A percentile compares a stretch with the other conserved stretches of the same genome.
Evolutionary conservation across 805 yeast species (phyloP).

Genomic region (Yarrowia bubula): DNA sequence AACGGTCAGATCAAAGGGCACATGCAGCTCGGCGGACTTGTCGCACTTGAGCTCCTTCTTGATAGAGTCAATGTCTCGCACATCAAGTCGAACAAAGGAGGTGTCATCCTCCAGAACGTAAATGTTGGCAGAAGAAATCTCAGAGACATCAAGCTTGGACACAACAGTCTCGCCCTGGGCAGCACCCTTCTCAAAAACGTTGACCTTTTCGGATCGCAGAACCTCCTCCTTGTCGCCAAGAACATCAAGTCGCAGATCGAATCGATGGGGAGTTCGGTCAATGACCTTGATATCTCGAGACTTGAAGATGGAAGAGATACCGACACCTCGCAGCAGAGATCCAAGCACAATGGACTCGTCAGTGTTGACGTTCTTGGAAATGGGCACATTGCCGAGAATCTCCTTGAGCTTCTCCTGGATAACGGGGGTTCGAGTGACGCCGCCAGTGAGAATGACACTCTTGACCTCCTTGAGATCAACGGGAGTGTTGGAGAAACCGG

Average conservation of each 20-base stretch:
- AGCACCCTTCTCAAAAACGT: constrained; percentile 52
- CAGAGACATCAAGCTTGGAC: constrained; percentile 34
- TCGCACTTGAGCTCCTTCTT: constrained; percentile 33
- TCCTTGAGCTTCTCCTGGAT: constrained; percentile 54
- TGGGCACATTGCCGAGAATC: constrained; percentile 54
- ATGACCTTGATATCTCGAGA: constrained; percentile 58
- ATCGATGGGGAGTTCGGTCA: constrained; percentile 50
- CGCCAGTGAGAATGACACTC: constrained; percentile 83
- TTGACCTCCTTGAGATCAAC: constrained; percentile 43
- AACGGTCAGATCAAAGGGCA: constrained; percentile 28
- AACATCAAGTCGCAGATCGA: constrained; percentile 46
- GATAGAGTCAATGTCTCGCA: constrained; percentile 32
- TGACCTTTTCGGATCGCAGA: constrained; percentile 32
- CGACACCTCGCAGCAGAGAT: constrained; percentile 77
- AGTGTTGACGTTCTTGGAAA: constrained; percentile 85
- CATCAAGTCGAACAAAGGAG: constrained; percentile 37
- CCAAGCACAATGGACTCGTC: constrained; percentile 95
- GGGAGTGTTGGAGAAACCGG: constrained; percentile 34
- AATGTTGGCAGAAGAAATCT: constrained; percentile 36
- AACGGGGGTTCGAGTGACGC: constrained; percentile 85
- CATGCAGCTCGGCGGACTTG: constrained; percentile 27
- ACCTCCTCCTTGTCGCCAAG: constrained; percentile 32
- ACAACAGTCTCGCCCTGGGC: constrained; percentile 39
- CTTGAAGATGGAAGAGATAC: constrained; percentile 64
- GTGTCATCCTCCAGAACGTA: constrained; percentile 44